These are phyloP conservation scores for Spencermartinsiella ligniputridi DNA, from an alignment of 1,139 yeast genomes.

Conservation along the genomic window DNA sequence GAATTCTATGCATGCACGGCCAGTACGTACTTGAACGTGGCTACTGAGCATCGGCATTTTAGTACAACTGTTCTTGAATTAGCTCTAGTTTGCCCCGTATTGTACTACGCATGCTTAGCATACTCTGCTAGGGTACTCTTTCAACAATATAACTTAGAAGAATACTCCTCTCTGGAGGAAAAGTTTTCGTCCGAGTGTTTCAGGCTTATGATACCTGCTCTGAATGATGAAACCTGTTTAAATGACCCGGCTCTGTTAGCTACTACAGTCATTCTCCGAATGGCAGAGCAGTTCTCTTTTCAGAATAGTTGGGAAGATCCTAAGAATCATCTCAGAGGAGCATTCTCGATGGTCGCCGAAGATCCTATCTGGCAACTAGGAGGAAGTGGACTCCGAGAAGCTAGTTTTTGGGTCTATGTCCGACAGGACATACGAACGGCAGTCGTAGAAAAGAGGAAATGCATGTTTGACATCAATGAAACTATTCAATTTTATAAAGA, in stretches of 20 bases:
- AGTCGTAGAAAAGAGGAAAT: conserved; percentile 2
- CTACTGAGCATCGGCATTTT: conserved; percentile 7
- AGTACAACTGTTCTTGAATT: conserved; percentile 5
- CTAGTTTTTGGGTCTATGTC: conserved; percentile 9
- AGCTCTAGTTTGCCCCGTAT: conserved; percentile 7
- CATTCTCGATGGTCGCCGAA: conserved; percentile 9
- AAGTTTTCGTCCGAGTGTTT: conserved; percentile 6
- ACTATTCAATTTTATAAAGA: conserved; percentile 5
- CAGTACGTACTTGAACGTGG: conserved; percentile 4
- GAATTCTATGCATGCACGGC: conserved; percentile 4
- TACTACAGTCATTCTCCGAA: conserved; percentile 7
- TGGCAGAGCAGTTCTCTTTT: conserved; percentile 9
- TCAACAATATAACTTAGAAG: not conserved
- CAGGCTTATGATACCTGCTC: conserved; percentile 8
- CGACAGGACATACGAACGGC: conserved; percentile 9
- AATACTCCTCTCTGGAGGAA: conserved; percentile 1
- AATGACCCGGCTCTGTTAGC: conserved; percentile 9
- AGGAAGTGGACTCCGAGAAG: conserved; percentile 10
- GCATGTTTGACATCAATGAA: conserved; percentile 6
- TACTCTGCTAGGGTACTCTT: not conserved
- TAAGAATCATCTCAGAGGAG: conserved; percentile 11
- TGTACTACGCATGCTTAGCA: conserved; percentile 7
- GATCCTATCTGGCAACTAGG: conserved; percentile 11
- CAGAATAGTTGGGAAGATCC: conserved; percentile 8
- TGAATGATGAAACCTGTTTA: conserved; percentile 4